Evolutionary conservation across 2,329 filamentous ascomycete genomes (phyloP).

Genomic region (Stemphylium vesicarium): DNA sequence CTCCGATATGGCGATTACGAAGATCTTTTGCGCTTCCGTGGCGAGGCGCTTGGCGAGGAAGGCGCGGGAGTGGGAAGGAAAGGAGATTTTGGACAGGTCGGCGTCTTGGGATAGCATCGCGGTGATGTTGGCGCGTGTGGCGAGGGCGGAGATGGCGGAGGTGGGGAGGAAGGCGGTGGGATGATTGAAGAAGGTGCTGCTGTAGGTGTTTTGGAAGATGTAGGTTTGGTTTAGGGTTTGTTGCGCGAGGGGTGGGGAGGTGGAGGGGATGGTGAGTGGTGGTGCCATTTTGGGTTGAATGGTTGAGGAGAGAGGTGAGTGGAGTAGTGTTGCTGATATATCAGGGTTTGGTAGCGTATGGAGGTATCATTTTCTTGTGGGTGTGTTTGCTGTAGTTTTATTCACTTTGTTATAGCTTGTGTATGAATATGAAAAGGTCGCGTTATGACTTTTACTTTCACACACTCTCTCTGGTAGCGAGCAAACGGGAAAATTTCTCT

Average conservation of each 20-base stretch:
- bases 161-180: not conserved
- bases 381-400: too few relatives aligned
- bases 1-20: not conserved
- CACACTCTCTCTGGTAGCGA: too few relatives aligned
- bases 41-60: not conserved
- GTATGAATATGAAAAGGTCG: too few relatives aligned
- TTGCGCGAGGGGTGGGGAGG: not conserved
- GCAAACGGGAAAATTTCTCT: too few relatives aligned
- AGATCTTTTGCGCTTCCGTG: not conserved
- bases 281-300: not conserved
- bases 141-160: not conserved
- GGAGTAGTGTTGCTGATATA: not conserved
- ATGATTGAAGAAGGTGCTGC: not conserved
- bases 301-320: not conserved
- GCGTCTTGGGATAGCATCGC: not conserved
- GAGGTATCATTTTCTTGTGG: too few relatives aligned
- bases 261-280: not conserved
- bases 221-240: not conserved
- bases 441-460: too few relatives aligned
- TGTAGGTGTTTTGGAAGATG: not conserved
- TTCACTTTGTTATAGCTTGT: too few relatives aligned
- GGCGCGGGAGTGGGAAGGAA: not conserved
- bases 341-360: too few relatives aligned
- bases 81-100: not conserved
- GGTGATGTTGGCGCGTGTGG: not conserved